phyloP scores from a whole-genome alignment of 2,329 filamentous ascomycete genomes.

The Clonostachys byssicola region DNA sequence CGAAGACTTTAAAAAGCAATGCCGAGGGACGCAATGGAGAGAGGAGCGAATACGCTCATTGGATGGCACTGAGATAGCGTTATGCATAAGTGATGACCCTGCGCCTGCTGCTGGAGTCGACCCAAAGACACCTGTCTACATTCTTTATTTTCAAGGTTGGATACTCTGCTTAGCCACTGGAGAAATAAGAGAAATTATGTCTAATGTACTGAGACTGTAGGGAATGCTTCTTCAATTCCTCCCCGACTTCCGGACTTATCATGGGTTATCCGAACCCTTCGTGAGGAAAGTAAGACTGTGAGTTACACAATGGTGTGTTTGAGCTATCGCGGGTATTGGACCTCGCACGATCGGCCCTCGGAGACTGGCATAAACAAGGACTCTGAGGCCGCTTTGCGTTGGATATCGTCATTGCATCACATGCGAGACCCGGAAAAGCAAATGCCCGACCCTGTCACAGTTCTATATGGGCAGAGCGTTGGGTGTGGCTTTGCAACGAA shows the following conservation, averaged over 20 bases:
- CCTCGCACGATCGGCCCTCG: conserved; percentile 64
- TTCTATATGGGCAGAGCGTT: conserved; percentile 77
- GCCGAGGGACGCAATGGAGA: conserved; percentile 61
- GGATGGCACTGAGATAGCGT: conserved; percentile 62
- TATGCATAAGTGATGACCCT: conserved; percentile 46
- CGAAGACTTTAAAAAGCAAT: conserved; percentile 55
- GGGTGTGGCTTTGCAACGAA: conserved; percentile 68
- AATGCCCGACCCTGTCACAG: conserved; percentile 28
- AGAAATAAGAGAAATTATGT: background rate
- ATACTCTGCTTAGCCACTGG: background rate
- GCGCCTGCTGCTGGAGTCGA: background rate
- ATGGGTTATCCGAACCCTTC: conserved; percentile 40
- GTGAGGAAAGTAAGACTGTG: conserved; percentile 23
- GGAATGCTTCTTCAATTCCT: conserved; percentile 55
- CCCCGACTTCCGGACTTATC: conserved; percentile 54
- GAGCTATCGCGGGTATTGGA: conserved; percentile 75
- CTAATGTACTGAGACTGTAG: conserved; percentile 22
- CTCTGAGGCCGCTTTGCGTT: conserved; percentile 58
- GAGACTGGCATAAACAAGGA: conserved; percentile 69
- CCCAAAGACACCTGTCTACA: conserved; percentile 35
- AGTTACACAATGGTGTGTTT: conserved; percentile 48
- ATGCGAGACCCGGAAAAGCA: conserved; percentile 9
- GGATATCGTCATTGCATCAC: conserved; percentile 46
- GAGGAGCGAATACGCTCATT: conserved; percentile 55
- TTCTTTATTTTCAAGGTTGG: conserved; percentile 54